Evolutionary conservation across 176 grass and related monocot species (phyloP).

Genomic region (Olyra latifolia): DNA sequence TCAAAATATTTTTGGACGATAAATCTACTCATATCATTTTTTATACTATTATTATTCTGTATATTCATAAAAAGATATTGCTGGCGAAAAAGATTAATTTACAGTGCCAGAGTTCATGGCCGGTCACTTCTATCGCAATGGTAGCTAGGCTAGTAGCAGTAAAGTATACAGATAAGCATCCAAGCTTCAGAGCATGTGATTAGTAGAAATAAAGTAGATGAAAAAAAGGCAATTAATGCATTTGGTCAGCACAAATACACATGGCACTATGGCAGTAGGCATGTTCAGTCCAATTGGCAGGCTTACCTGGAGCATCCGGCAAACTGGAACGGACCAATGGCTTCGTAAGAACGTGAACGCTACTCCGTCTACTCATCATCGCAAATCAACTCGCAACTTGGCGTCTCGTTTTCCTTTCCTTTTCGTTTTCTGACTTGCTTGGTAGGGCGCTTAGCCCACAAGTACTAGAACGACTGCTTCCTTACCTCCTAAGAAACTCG

Average conservation of each 20-base stretch:
- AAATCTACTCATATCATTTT: too few relatives aligned
- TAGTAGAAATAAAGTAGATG: neutral
- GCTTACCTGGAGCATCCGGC: neutral
- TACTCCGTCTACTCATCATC: neutral
- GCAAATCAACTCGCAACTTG: neutral
- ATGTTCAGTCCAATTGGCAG: neutral
- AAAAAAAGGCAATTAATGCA: neutral
- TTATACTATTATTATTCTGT: too few relatives aligned
- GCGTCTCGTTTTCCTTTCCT: neutral
- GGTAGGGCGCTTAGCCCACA: neutral
- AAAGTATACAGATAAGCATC: neutral
- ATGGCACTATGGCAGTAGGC: neutral
- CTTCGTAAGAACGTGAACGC: neutral
- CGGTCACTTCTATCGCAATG: too few relatives aligned
- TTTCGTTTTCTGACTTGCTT: neutral
- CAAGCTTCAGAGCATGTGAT: neutral
- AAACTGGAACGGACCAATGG: neutral
- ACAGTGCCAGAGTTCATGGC: too few relatives aligned
- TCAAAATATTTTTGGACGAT: too few relatives aligned
- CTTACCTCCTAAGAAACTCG: conserved; percentile 2
- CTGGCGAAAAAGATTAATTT: too few relatives aligned
- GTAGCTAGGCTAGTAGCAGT: too few relatives aligned
- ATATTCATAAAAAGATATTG: too few relatives aligned
- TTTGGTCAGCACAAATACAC: neutral
- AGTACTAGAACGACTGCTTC: neutral